Evolutionary conservation across 352 stramenopile genomes (phyloP).

Genomic region (Phytophthora fragariaefolia): DNA sequence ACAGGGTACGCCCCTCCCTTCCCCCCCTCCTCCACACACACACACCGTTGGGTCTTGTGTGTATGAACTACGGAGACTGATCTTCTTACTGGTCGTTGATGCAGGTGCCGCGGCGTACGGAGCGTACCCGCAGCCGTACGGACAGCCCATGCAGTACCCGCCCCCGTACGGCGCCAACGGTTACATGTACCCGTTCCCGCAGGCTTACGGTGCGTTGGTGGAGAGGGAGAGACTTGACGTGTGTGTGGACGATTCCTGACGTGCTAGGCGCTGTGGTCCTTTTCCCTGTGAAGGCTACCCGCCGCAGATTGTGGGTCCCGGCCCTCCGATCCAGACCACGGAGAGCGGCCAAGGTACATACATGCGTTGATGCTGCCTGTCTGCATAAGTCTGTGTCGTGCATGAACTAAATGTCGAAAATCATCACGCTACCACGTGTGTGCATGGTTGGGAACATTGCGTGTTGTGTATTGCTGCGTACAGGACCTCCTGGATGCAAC

Average conservation of each 20-base stretch:
- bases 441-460: slow-evolving; percentile 49
- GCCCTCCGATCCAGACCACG: slow-evolving; percentile 89
- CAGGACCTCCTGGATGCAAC: slow-evolving; percentile 95
- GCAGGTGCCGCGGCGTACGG: slow-evolving; percentile 58
- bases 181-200: slow-evolving; percentile 90
- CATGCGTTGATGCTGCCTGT: slow-evolving; percentile 26
- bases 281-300: slow-evolving; percentile 62
- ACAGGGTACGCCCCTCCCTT: slow-evolving; percentile 53
- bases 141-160: slow-evolving; percentile 80
- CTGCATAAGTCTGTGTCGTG: slow-evolving; percentile 44
- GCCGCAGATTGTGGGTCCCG: slow-evolving; percentile 82
- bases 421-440: slow-evolving; percentile 48
- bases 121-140: slow-evolving; percentile 78
- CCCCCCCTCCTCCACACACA: too few relatives aligned
- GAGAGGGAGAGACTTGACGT: neutral
- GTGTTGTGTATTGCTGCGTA: slow-evolving; percentile 51
- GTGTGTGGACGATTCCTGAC: slow-evolving; percentile 13
- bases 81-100: neutral
- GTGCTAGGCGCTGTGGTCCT: slow-evolving; percentile 4
- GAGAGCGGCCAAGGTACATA: slow-evolving; percentile 87
- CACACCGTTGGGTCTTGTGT: too few relatives aligned
- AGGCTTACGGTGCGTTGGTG: slow-evolving; percentile 69
- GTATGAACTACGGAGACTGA: too few relatives aligned
- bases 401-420: slow-evolving; percentile 52
- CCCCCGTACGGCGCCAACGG: slow-evolving; percentile 70